phyloP scores from a whole-genome alignment of 306 rosid genomes.

The Trichosanthes cucumerina region DNA sequence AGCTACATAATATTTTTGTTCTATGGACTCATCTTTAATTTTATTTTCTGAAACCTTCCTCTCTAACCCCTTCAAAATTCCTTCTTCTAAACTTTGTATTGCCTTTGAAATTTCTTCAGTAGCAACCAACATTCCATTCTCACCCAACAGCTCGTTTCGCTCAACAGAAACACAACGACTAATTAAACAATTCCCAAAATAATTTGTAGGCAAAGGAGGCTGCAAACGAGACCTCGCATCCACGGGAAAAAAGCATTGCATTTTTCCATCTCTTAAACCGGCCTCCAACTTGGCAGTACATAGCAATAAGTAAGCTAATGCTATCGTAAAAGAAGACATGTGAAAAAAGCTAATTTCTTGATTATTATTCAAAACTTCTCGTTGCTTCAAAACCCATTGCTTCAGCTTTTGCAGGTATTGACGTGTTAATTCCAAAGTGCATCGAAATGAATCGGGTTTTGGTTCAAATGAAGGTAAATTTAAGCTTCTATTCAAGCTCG shows the following conservation, averaged over 20 bases:
- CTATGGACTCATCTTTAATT: neutral
- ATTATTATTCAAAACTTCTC: neutral
- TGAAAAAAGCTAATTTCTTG: neutral
- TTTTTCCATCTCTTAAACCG: neutral
- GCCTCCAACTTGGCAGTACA: neutral
- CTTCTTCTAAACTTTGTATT: conserved; percentile 13
- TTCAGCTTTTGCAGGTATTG: neutral
- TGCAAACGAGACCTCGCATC: neutral
- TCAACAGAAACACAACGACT: neutral
- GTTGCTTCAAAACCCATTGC: neutral
- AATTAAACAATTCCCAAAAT: neutral
- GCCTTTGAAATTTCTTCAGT: conserved; percentile 10
- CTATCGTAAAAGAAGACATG: neutral
- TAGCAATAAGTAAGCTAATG: neutral
- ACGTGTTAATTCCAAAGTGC: neutral
- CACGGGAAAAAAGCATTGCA: neutral
- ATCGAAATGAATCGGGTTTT: neutral
- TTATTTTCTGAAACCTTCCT: neutral
- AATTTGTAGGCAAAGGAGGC: neutral
- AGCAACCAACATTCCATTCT: conserved; percentile 18
- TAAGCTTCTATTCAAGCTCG: neutral
- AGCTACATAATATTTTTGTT: neutral
- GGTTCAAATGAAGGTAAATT: neutral
- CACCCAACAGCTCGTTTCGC: conserved; percentile 5
- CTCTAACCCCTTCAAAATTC: neutral